These are phyloP conservation scores for Taphrina communis DNA, from an alignment of 1,139 yeast species.

Conservation along the genomic window DNA sequence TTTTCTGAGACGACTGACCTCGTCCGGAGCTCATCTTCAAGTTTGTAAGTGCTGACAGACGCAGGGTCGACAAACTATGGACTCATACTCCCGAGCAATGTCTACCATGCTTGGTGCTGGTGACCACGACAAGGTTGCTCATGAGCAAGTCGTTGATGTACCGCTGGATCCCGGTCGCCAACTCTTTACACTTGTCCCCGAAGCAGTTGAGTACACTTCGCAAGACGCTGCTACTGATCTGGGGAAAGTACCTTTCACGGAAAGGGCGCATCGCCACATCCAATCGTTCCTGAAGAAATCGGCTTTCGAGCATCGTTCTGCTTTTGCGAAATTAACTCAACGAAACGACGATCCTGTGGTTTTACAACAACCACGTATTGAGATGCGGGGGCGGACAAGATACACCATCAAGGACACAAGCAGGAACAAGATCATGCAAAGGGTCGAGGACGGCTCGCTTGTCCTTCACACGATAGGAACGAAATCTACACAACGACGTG, in stretches of 20 bases:
- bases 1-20: background rate
- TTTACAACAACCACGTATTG: background rate
- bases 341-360: background rate
- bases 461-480: background rate
- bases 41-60: background rate
- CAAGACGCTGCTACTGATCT: conserved; percentile 37
- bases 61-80: conserved; percentile 24
- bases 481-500: background rate
- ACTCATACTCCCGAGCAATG: conserved; percentile 29
- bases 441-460: background rate
- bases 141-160: conserved; percentile 19
- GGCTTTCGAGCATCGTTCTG: conserved; percentile 16
- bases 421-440: background rate
- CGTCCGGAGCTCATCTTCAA: background rate
- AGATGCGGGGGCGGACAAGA: background rate
- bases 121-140: background rate
- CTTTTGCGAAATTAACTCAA: conserved; percentile 10
- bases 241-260: conserved; percentile 19
- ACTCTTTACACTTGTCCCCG: conserved; percentile 24
- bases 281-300: conserved; percentile 23
- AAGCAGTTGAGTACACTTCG: conserved; percentile 17
- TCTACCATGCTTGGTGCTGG: conserved; percentile 24
- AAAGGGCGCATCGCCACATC: conserved; percentile 16
- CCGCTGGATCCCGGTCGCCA: conserved; percentile 31
- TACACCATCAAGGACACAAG: background rate